phyloP scores from a whole-genome alignment of 495 filamentous ascomycete genomes.

The Tuber borchii region DNA sequence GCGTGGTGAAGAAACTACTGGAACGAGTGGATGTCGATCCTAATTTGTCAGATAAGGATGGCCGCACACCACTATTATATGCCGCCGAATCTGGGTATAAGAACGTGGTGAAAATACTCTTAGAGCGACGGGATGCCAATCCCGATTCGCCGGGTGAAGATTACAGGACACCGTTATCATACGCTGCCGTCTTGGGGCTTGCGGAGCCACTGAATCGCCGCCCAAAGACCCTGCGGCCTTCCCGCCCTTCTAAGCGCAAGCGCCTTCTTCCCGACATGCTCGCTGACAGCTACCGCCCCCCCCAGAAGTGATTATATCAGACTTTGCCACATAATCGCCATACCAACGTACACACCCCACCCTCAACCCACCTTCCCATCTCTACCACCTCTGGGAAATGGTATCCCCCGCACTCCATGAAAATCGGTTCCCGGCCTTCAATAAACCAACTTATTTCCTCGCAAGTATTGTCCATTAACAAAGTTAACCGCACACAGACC shows the following conservation, averaged over 20 bases:
- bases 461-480: not conserved
- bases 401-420: not conserved
- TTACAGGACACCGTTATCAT: too few relatives aligned
- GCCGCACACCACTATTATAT: too few relatives aligned
- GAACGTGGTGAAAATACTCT: too few relatives aligned
- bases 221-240: not conserved
- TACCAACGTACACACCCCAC: not conserved
- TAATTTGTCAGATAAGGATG: too few relatives aligned
- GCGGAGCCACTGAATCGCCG: not conserved
- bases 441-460: not conserved
- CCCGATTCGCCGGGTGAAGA: too few relatives aligned
- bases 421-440: not conserved
- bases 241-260: not conserved
- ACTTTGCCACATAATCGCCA: not conserved
- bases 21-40: too few relatives aligned
- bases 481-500: too few relatives aligned
- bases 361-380: not conserved
- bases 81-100: too few relatives aligned
- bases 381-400: not conserved
- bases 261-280: not conserved
- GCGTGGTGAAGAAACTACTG: too few relatives aligned
- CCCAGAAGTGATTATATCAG: not conserved
- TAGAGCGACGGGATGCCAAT: too few relatives aligned
- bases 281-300: not conserved
- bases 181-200: too few relatives aligned